A percentile compares a stretch with the other conserved stretches of the same genome.
Evolutionary conservation across 345 rosid genomes (phyloP).

Genomic region (Salix viminalis): DNA sequence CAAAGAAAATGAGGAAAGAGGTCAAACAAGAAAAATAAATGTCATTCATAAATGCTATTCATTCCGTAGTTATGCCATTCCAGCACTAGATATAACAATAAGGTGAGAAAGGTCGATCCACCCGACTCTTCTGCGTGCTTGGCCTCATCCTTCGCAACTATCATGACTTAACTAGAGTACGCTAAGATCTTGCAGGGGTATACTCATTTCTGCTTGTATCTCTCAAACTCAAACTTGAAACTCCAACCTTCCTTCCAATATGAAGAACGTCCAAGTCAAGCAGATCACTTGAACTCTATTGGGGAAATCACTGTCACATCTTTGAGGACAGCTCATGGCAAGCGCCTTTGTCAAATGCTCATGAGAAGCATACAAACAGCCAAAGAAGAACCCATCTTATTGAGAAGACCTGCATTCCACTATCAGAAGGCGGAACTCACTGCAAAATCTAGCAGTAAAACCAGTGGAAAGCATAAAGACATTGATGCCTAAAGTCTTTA

Average conservation of each 20-base stretch:
- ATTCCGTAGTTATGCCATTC: conserved; percentile 10
- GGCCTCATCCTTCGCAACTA: conserved; percentile 19
- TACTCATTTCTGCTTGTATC: conserved; percentile 9
- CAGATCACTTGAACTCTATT: conserved; percentile 8
- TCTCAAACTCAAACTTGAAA: conserved; percentile 7
- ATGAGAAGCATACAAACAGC: conserved; percentile 14
- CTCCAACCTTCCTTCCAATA: conserved; percentile 13
- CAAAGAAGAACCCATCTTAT: conserved; percentile 8
- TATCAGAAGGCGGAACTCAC: conserved; percentile 23
- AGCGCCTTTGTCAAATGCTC: conserved; percentile 7
- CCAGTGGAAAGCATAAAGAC: conserved; percentile 20
- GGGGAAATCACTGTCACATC: neutral
- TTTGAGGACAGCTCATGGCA: conserved; percentile 5
- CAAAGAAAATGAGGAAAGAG: neutral
- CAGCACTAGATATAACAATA: conserved; percentile 4
- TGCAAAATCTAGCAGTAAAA: conserved; percentile 1
- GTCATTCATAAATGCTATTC: conserved; percentile 3
- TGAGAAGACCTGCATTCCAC: conserved; percentile 27
- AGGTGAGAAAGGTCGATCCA: conserved; percentile 16
- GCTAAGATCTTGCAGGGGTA: conserved; percentile 17
- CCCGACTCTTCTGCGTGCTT: conserved; percentile 30
- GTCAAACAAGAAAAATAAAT: neutral
- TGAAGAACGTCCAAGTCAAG: conserved; percentile 4
- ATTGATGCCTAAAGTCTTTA: conserved; percentile 13
- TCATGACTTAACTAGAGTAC: conserved; percentile 14